These are phyloP conservation scores for Fusarium sp. DNA, from an alignment of 2,329 filamentous ascomycete genomes.

Conservation along the genomic window DNA sequence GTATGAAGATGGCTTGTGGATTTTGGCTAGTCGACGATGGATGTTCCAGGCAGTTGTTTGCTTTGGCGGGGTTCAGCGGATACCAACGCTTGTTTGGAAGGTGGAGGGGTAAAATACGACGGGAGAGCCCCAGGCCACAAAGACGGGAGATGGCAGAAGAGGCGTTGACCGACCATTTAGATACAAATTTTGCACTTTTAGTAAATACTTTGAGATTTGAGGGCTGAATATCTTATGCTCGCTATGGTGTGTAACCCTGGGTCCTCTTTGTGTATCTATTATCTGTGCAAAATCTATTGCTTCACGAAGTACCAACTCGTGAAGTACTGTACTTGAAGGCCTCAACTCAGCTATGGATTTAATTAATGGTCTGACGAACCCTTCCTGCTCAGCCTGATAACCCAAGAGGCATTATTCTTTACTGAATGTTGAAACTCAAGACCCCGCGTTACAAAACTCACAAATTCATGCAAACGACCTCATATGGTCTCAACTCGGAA, in stretches of 20 bases:
- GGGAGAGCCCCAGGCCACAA: constrained; percentile 27
- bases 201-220: background rate
- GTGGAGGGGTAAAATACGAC: constrained; percentile 31
- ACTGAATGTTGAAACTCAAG: background rate
- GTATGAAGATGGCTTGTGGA: constrained; percentile 26
- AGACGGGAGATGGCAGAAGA: constrained; percentile 13
- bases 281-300: background rate
- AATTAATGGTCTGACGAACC: background rate
- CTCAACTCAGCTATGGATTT: background rate
- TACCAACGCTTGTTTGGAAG: constrained; percentile 4
- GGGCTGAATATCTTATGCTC: background rate
- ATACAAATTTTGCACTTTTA: background rate
- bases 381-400: background rate
- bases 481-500: background rate
- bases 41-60: constrained; percentile 32
- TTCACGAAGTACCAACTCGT: background rate
- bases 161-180: background rate
- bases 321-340: background rate
- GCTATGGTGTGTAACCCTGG: background rate
- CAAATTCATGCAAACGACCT: background rate
- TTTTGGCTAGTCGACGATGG: constrained; percentile 35
- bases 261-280: background rate
- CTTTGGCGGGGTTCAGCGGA: constrained; percentile 39
- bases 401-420: background rate
- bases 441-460: background rate